Evolutionary conservation across 306 rosid genomes (phyloP), one percentile per base, ranked within the genome.

Genomic region (Cicer arietinum): DNA sequence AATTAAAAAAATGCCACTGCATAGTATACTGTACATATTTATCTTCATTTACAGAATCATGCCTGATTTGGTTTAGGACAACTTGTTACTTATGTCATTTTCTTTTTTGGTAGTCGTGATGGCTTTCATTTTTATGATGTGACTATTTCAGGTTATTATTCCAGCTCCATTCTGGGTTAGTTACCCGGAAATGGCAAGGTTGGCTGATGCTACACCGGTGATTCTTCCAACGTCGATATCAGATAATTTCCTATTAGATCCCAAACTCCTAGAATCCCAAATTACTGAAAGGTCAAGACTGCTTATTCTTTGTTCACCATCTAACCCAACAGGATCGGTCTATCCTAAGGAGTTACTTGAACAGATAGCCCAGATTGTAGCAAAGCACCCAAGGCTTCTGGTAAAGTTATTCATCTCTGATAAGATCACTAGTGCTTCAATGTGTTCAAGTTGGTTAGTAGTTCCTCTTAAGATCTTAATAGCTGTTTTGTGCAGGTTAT

Each of bases 131-230:
- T 59, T 71, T 72, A 53, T 45, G 51, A 20, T 17, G 7, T 54
- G 52, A 62, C 47, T 79, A 68, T 67, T 77, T 30, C 89, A 95
- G 99, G 99, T 95, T 77, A 74, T 95, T 79, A 81, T 95, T 88
- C 99, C 99, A 6, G 99, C 93, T 74, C 99, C 99, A 79, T 95
- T 77, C 79, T 95, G 85, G 84, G 99, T 95, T 83, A 92, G 99
- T 83, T 95, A 95, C 82, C 99, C 99, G 7, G 99, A 95, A 82
- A 90, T 95, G 85, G 97, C 97, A 63, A 86, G 96, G 85, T 48
- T 92, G 87, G 97, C 99, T 45, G 98, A 95, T 73, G 99, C 98
- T 60, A 88, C 86, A 17, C 98, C 99, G 25, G 99, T 92, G 73
- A 89, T 92, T 89, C 90, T 95, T 70, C 89, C 92, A 1, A 89